Base-by-base conservation (phyloP, 192 early-diverging fungal species). In the Haplosporangium gracile region DNA sequence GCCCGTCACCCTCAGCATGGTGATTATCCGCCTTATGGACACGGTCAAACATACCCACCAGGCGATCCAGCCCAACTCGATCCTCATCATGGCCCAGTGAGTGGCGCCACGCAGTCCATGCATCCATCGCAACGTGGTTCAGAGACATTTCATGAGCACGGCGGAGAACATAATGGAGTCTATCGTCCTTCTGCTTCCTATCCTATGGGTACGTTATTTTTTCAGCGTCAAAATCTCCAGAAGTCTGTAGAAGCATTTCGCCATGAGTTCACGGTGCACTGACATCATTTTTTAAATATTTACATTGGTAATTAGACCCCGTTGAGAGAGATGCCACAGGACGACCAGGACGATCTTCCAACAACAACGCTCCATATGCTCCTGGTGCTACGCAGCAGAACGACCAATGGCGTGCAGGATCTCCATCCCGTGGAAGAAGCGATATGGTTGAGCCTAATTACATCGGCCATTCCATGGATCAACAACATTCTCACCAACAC, bases 401-500 rank as follows among this genome's bases (percentile, higher is more conserved):
- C 1, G 39, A 13, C 22, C 68, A 43, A 10, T 78, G 77, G 77
- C 29, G 22, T n/a, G 29, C 36, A 15, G 68, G 49, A 32, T 78
- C 77, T 15, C 77, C 77, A 2, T 38, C 77, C 9, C 68, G 55
- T 26, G 39, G 26, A 11, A 29, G 68, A 16, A 26, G 38, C 9
- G 68, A 55, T 7, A 18, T 38, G 32, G 26, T 26, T 6, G 71
- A 79, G 29, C 40, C 55, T 42, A 29, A 38, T 40, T 65, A 51
- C 43, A 55, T 53, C 5, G 53, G 26, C 3, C 78, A 75, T 20
- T 16, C 69, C 29, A 47, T 47, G 15, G 45, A 70, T 7, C 74
- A 75, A 72, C 74, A 76, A 29, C 80, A 72, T n/a, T 43, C 60
- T 4, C 60, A 63, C 34, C 57, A 71, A 26, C 72, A 75, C 11